phyloP scores from a whole-genome alignment of 2,329 filamentous ascomycete species.

The Colletotrichum agaves region DNA sequence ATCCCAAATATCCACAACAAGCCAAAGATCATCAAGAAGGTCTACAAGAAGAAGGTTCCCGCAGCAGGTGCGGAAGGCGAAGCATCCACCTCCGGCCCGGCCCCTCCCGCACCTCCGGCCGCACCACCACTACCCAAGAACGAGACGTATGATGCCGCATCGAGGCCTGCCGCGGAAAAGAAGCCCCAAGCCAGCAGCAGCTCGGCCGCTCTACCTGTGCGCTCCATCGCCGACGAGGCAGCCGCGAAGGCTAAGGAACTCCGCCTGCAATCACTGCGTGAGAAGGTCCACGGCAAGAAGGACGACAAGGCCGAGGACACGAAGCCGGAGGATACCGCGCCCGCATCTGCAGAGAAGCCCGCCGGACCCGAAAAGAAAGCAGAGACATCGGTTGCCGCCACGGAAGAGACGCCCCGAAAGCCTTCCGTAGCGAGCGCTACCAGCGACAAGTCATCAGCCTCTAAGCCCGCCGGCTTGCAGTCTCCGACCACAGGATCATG shows the following conservation, averaged over 20 bases:
- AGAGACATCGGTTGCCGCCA: not conserved
- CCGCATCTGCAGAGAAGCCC: conserved; percentile 4
- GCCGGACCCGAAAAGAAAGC: conserved; percentile 30
- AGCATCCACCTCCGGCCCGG: conserved; percentile 33
- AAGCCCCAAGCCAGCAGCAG: conserved; percentile 34
- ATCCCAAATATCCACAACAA: conserved; percentile 66
- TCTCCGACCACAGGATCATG: conserved; percentile 58
- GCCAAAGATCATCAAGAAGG: conserved; percentile 46
- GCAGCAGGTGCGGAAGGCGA: conserved; percentile 8
- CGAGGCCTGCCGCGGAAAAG: conserved; percentile 42
- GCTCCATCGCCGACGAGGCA: conserved; percentile 72
- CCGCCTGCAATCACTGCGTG: conserved; percentile 62
- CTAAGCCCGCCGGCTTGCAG: conserved; percentile 50
- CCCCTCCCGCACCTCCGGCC: conserved; percentile 44
- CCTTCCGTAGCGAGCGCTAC: conserved; percentile 17
- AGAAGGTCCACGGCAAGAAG: conserved; percentile 65
- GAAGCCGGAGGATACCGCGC: conserved; percentile 24
- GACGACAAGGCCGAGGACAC: conserved; percentile 40
- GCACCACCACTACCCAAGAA: conserved; percentile 45
- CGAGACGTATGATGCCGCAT: conserved; percentile 14
- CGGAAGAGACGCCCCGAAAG: conserved; percentile 28
- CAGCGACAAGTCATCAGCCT: conserved; percentile 2
- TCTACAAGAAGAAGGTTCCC: conserved; percentile 31
- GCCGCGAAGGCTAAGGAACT: conserved; percentile 72
- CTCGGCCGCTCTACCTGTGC: conserved; percentile 55